These are phyloP conservation scores for Acarospora socialis DNA, from an alignment of 2,329 filamentous ascomycete species.

Conservation along the genomic window DNA sequence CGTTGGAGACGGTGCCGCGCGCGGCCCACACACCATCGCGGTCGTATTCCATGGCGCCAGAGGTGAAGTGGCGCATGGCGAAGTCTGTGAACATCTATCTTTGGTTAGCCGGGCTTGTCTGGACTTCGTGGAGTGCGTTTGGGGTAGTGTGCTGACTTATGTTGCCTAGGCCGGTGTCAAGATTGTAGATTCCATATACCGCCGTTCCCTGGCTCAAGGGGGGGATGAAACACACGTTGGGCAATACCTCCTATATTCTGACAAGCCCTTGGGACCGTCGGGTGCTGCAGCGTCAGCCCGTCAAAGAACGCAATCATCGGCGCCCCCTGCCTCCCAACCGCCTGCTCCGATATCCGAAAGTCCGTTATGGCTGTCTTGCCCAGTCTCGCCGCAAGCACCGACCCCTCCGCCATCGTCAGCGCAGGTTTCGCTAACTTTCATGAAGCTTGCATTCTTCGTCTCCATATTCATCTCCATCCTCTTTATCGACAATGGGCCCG, in stretches of 20 bases:
- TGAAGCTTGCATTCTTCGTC: too few relatives aligned
- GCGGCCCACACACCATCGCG: conserved; percentile 37
- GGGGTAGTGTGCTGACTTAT: conserved; percentile 9
- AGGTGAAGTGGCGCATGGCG: conserved; percentile 39
- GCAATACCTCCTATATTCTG: conserved; percentile 49
- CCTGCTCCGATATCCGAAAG: conserved; percentile 43
- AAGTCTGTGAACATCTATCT: conserved; percentile 37
- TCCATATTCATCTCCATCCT: too few relatives aligned
- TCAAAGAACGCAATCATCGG: conserved; percentile 46
- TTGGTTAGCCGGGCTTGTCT: background rate
- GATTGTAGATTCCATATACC: conserved; percentile 32
- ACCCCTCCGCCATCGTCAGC: conserved; percentile 43
- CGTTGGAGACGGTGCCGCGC: conserved; percentile 35
- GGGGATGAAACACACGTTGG: conserved; percentile 46
- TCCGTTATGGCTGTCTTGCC: conserved; percentile 40
- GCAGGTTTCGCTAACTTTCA: too few relatives aligned
- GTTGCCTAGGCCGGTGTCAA: conserved; percentile 44
- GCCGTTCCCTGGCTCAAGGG: conserved; percentile 25
- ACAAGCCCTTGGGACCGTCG: conserved; percentile 42
- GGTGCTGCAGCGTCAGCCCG: conserved; percentile 40
- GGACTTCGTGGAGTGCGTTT: background rate
- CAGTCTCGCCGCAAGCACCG: conserved; percentile 7
- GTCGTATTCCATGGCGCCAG: conserved; percentile 37
- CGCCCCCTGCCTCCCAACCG: conserved; percentile 40
- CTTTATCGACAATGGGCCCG: too few relatives aligned